Evolutionary conservation across 257 asterid genomes (phyloP).

Genomic region (Handroanthus guayacan): DNA sequence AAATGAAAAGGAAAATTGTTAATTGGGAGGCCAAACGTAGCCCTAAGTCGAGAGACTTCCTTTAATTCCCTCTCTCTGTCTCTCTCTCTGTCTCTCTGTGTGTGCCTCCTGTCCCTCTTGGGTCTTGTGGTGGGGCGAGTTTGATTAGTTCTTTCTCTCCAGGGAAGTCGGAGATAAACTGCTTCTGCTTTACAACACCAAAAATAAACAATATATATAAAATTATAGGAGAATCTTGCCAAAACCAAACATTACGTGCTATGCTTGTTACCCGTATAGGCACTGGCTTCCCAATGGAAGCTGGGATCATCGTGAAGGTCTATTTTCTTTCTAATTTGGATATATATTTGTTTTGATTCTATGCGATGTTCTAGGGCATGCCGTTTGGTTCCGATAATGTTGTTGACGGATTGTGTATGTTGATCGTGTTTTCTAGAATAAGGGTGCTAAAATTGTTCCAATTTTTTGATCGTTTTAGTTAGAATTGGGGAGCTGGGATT

Average conservation of each 20-base stretch:
- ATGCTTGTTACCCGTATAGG: constrained; percentile 30
- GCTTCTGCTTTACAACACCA: constrained; percentile 29
- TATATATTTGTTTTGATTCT: background rate
- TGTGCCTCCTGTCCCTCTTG: background rate
- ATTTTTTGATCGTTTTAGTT: constrained; percentile 7
- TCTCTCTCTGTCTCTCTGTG: no score
- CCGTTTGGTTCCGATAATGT: background rate
- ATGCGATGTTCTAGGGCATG: constrained; percentile 18
- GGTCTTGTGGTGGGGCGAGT: constrained; percentile 34
- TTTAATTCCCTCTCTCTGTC: background rate
- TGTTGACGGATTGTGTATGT: background rate
- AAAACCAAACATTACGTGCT: background rate
- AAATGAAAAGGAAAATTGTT: background rate
- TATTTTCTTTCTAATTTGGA: background rate
- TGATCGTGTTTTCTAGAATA: background rate
- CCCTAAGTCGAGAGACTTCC: constrained; percentile 49
- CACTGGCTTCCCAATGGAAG: constrained; percentile 26
- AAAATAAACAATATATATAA: background rate
- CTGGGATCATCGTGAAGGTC: constrained; percentile 39
- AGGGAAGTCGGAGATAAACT: constrained; percentile 44
- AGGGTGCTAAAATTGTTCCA: background rate
- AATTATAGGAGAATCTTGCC: background rate
- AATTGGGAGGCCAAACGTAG: background rate
- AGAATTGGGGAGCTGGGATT: background rate
- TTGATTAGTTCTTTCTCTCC: constrained; percentile 47